Evolutionary conservation across 2,329 filamentous ascomycete genomes (phyloP).

Genomic region (Aspergillus hortae): DNA sequence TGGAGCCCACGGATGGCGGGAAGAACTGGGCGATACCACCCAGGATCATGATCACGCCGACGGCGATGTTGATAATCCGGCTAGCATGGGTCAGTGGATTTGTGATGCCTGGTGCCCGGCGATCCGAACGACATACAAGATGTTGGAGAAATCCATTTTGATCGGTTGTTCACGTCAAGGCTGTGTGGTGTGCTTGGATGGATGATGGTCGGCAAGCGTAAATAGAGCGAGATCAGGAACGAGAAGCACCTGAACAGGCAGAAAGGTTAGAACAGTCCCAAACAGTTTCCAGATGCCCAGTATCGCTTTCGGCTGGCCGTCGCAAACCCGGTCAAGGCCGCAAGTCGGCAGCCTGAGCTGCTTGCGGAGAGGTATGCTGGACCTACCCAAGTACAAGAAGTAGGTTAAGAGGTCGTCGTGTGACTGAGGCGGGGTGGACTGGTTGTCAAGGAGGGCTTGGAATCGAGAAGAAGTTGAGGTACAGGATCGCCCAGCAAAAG

Average conservation of each 20-base stretch:
- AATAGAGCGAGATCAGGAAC: neutral
- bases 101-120: neutral
- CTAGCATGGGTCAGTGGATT: conserved; percentile 47
- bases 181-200: neutral
- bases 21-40: conserved; percentile 62
- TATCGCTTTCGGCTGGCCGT: too few relatives aligned
- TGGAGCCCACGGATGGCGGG: conserved; percentile 49
- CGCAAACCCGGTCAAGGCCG: too few relatives aligned
- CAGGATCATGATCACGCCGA: conserved; percentile 81
- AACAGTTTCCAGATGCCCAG: neutral
- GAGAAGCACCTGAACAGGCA: neutral
- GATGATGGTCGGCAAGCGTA: neutral
- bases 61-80: conserved; percentile 88
- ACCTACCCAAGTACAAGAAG: neutral
- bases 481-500: neutral
- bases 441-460: too few relatives aligned
- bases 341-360: neutral
- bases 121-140: conserved; percentile 63
- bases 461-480: neutral
- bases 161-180: neutral
- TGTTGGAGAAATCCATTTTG: conserved; percentile 86
- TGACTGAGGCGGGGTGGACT: too few relatives aligned
- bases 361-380: neutral
- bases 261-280: neutral
- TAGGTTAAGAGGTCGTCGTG: too few relatives aligned